Evolutionary conservation across 2,329 filamentous ascomycete genomes (phyloP), one percentile per base, ranked within the genome.

Genomic region (Xylariomycetidae sp.): DNA sequence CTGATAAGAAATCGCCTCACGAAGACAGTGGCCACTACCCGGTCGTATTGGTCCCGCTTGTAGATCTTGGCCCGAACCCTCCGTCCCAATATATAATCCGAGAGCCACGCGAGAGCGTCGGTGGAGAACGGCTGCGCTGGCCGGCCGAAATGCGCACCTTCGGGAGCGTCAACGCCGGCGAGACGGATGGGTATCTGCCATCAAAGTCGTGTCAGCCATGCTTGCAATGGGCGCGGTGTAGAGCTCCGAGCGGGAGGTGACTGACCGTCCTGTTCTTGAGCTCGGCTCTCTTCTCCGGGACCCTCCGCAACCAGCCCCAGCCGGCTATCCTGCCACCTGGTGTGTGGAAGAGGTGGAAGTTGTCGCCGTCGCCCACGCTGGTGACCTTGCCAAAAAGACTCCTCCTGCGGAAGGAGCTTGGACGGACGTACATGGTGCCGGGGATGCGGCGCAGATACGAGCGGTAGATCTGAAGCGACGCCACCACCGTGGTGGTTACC

Each of bases 281-380:
- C 19, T 78, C 74, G 37, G 80, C 75, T 54, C 73, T 82, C 37
- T 72, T 76, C 10, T 64, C 70, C 1, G 88, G 89, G 6, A 95
- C 72, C 38, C 63, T 79, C 51, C 87, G 81, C 43, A 92, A 53
- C 87, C 86, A 94, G n/a, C 84, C 88, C 92, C 92, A 98, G 33
- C 92, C 92, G 9, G 82, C 73, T 32, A 89, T 60, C 45, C 79
- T 73, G 9, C 92, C 92, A n/a, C 90, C 90, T 0, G 92, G 92
- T 0, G 88, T 96, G 59, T 98, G 92, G 57, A 83, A 98, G 29
- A 98, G 59, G 48, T 92, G 83, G 58, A 98, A 95, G 56, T 90
- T 90, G 60, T 98, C 92, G 4, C 88, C 93, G 69, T 98, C 92
- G 25, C 93, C 92, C 16, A 98, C 92, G 48, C 85, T 88, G 10